These are phyloP conservation scores for Phylloporus sp. DNA, from an alignment of 1,284 basidiomycete genomes.

Conservation along the genomic window DNA sequence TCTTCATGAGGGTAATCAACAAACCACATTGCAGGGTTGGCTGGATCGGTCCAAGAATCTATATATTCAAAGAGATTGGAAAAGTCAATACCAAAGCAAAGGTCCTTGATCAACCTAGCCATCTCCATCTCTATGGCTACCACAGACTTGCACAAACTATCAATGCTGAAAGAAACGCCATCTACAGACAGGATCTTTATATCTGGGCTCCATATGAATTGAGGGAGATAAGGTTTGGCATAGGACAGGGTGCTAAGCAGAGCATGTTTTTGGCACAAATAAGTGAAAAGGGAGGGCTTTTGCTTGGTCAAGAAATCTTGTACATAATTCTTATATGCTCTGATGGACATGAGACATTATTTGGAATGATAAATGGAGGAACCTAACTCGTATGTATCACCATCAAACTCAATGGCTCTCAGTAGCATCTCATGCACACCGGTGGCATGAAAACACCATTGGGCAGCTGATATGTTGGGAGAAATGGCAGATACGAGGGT, in stretches of 20 bases:
- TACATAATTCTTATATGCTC: not conserved
- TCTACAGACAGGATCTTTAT: slow-evolving; percentile 3
- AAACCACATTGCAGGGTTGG: not conserved
- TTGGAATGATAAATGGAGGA: no score
- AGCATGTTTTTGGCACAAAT: slow-evolving; percentile 5
- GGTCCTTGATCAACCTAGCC: not conserved
- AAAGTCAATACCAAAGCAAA: not conserved
- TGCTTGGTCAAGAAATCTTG: slow-evolving; percentile 1
- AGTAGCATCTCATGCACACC: not conserved
- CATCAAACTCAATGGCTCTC: not conserved
- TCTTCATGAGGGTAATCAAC: slow-evolving; percentile 4
- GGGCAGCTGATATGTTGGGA: not conserved
- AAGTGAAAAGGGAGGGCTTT: not conserved
- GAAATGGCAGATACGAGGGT: not conserved
- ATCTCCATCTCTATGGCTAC: not conserved
- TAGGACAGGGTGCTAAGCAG: slow-evolving; percentile 3
- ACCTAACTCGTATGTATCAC: not conserved
- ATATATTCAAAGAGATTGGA: not conserved
- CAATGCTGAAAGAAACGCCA: not conserved
- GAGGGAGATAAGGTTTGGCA: slow-evolving; percentile 2
- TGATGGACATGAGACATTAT: no score
- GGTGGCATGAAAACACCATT: not conserved
- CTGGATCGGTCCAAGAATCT: not conserved
- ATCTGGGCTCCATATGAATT: not conserved
- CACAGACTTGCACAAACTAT: not conserved